Conservation (phyloP, 179 eudicot species). For the Beta lomatogona region DNA sequence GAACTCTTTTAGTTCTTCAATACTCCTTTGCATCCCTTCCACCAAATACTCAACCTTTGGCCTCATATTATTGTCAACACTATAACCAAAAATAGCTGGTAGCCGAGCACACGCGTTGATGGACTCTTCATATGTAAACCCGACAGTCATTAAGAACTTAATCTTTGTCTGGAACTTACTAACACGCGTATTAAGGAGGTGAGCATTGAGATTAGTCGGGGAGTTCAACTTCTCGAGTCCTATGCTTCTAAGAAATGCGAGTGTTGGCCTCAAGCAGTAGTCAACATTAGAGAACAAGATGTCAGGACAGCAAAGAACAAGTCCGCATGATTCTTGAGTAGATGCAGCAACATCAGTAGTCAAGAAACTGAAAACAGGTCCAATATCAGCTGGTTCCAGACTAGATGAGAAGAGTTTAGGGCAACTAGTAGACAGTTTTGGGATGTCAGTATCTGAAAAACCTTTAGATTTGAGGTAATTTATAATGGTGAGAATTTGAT, state of each 20-base stretch:
- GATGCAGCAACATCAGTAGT: constrained; percentile 48
- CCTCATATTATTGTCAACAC: constrained; percentile 48
- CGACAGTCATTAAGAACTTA: constrained; percentile 40
- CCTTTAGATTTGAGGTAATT: constrained; percentile 54
- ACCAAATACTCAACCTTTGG: constrained; percentile 56
- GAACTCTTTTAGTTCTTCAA: constrained; percentile 52
- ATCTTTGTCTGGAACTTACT: constrained; percentile 47
- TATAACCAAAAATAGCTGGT: constrained; percentile 61
- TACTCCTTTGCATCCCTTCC: constrained; percentile 45
- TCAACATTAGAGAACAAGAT: constrained; percentile 50
- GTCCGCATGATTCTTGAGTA: constrained; percentile 29
- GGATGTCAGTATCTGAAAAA: constrained; percentile 46
- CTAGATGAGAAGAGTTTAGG: constrained; percentile 49
- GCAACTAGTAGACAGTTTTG: constrained; percentile 44
- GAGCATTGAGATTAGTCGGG: constrained; percentile 57
- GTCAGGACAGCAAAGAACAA: constrained; percentile 47
- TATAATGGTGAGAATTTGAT: constrained; percentile 48
- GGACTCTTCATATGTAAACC: constrained; percentile 46
- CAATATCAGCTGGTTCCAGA: constrained; percentile 39
- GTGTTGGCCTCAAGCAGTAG: constrained; percentile 49
- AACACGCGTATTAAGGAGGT: constrained; percentile 49
- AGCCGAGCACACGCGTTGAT: constrained; percentile 42
- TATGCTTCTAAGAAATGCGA: constrained; percentile 37
- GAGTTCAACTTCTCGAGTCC: constrained; percentile 40
- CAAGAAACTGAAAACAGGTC: constrained; percentile 49